Percentiles rank a stretch among this genome's conserved stretches.
phyloP scores from a whole-genome alignment of 306 rosid species.

The Prunus mume region DNA sequence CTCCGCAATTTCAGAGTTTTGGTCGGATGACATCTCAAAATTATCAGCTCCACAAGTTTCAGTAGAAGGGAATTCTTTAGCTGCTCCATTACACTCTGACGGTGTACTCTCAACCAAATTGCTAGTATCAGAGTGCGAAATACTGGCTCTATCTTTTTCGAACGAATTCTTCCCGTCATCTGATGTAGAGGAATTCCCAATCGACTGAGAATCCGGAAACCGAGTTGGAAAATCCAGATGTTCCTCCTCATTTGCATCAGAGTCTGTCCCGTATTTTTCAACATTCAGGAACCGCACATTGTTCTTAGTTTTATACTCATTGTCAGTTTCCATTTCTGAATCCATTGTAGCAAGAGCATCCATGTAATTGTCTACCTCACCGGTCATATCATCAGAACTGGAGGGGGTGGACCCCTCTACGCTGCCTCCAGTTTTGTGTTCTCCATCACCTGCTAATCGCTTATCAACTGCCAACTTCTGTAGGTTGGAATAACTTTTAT shows the following conservation, averaged over 20 bases:
- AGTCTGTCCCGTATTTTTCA: slow-evolving; percentile 34
- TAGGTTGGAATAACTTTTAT: slow-evolving; percentile 38
- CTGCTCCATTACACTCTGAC: slow-evolving; percentile 35
- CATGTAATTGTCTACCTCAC: slow-evolving; percentile 85
- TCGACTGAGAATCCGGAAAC: slow-evolving; percentile 60
- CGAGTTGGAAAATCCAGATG: slow-evolving; percentile 46
- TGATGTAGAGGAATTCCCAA: slow-evolving; percentile 56
- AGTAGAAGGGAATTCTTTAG: slow-evolving; percentile 35
- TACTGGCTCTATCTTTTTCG: slow-evolving; percentile 48
- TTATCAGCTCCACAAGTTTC: slow-evolving; percentile 38
- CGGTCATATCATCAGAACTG: slow-evolving; percentile 61
- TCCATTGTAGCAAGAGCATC: slow-evolving; percentile 80
- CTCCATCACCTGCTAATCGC: slow-evolving; percentile 41
- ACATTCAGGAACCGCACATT: slow-evolving; percentile 29
- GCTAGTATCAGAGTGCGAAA: slow-evolving; percentile 48
- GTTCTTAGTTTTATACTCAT: slow-evolving; percentile 48
- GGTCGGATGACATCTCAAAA: slow-evolving; percentile 34
- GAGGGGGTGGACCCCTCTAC: slow-evolving; percentile 36
- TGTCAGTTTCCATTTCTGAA: slow-evolving; percentile 66
- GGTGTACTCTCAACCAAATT: slow-evolving; percentile 45
- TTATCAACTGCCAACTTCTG: slow-evolving; percentile 35
- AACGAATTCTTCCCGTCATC: slow-evolving; percentile 57
- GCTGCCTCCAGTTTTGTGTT: slow-evolving; percentile 41
- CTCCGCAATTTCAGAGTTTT: slow-evolving; percentile 30
- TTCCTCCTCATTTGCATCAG: slow-evolving; percentile 58